A percentile compares a stretch with the other conserved stretches of the same genome.
Evolutionary conservation across 1,139 yeast genomes (phyloP).

Genomic region (Candida neerlandica): DNA sequence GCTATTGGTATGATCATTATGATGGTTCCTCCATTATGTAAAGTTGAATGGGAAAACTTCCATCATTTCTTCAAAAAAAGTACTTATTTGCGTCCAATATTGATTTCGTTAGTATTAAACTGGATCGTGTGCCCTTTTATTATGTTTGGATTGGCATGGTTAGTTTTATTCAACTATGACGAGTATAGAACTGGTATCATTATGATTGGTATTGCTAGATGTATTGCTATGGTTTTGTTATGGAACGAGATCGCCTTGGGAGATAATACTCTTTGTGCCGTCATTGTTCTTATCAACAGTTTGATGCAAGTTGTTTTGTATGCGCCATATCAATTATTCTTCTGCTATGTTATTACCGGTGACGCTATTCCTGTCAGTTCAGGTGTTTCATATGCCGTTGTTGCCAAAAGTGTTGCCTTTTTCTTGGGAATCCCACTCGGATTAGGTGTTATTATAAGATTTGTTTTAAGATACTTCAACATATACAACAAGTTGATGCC

Average conservation of each 20-base stretch:
- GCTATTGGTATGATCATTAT: constrained; percentile 56
- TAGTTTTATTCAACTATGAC: constrained; percentile 47
- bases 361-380: constrained; percentile 15
- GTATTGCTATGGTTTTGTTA: constrained; percentile 66
- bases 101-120: constrained; percentile 47
- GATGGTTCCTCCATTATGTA: constrained; percentile 63
- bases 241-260: constrained; percentile 64
- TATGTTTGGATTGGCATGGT: constrained; percentile 63
- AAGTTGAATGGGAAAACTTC: constrained; percentile 51
- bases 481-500: constrained; percentile 37
- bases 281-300: constrained; percentile 55
- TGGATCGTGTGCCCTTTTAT: constrained; percentile 61
- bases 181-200: constrained; percentile 58
- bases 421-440: constrained; percentile 60
- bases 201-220: constrained; percentile 61
- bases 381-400: constrained; percentile 36
- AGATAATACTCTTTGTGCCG: constrained; percentile 53
- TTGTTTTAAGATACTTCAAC: constrained; percentile 24
- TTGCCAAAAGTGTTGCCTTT: constrained; percentile 54
- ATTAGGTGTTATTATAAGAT: constrained; percentile 47
- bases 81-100: constrained; percentile 33
- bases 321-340: constrained; percentile 56
- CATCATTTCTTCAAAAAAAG: constrained; percentile 19
- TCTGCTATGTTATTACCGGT: constrained; percentile 43
- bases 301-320: constrained; percentile 54